Conservation (phyloP, 306 rosid species). For the Acacia acuminata region DNA sequence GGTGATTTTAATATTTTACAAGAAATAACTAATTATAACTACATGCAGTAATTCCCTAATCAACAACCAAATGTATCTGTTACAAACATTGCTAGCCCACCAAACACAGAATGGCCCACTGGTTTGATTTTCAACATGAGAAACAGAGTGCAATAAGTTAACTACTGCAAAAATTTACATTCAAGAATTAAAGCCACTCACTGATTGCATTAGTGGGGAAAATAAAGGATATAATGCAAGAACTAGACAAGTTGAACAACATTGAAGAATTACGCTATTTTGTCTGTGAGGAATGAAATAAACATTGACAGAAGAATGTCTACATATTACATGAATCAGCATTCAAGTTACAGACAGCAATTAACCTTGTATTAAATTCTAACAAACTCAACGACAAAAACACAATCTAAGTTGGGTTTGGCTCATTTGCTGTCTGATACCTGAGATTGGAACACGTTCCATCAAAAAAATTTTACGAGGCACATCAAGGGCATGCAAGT, state of each 20-base stretch:
- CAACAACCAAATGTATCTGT: no score
- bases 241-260: neutral
- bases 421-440: constrained; percentile 11
- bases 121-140: constrained; percentile 24
- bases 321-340: neutral
- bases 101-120: constrained; percentile 71
- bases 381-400: constrained; percentile 28
- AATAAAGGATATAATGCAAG: neutral
- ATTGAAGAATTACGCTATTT: neutral
- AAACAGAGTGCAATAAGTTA: neutral
- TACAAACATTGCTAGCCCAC: constrained; percentile 34
- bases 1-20: no score
- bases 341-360: constrained; percentile 20
- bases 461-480: neutral
- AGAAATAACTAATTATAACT: no score
- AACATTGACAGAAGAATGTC: neutral
- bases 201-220: neutral
- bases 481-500: no score
- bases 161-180: neutral
- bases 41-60: no score
- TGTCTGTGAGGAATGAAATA: neutral
- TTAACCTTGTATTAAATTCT: neutral
- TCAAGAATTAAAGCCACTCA: neutral
- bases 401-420: constrained; percentile 21
- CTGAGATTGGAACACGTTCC: constrained; percentile 25